A percentile compares a stretch with the other conserved stretches of the same genome.
phyloP scores from a whole-genome alignment of 306 rosid genomes.

The Ceratonia siliqua region DNA sequence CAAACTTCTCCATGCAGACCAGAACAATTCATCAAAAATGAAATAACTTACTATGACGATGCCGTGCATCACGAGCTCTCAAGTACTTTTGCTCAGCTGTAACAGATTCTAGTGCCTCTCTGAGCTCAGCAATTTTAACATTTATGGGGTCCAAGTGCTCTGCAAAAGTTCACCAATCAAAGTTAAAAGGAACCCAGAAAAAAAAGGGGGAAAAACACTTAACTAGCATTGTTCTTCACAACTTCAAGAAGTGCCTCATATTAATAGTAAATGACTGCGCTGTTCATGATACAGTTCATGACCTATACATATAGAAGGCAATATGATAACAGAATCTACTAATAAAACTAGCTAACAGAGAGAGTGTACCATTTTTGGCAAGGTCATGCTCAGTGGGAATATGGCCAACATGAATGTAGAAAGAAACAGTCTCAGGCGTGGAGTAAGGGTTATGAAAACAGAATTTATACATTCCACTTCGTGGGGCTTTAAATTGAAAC shows the following conservation, averaged over 20 bases:
- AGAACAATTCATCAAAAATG: conserved; percentile 2
- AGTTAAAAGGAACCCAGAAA: neutral
- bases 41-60: conserved; percentile 86
- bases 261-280: neutral
- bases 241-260: neutral
- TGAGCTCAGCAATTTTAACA: conserved; percentile 97
- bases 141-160: conserved; percentile 99
- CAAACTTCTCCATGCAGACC: neutral
- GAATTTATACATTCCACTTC: conserved; percentile 89
- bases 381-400: conserved; percentile 90
- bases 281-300: neutral
- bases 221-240: conserved; percentile 9
- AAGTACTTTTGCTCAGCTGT: conserved; percentile 91
- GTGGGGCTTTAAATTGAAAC: conserved; percentile 85
- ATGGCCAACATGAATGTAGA: conserved; percentile 95
- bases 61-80: conserved; percentile 92
- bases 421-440: conserved; percentile 96
- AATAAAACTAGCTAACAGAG: conserved; percentile 21
- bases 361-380: conserved; percentile 86
- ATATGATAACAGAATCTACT: neutral
- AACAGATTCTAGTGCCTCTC: conserved; percentile 94
- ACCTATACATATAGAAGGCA: conserved; percentile 6
- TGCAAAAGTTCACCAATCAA: conserved; percentile 45
- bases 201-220: neutral
- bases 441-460: conserved; percentile 96